Evolutionary conservation across 139 green algal genomes (phyloP).

Genomic region (Deuterostichococcus epilithicus): DNA sequence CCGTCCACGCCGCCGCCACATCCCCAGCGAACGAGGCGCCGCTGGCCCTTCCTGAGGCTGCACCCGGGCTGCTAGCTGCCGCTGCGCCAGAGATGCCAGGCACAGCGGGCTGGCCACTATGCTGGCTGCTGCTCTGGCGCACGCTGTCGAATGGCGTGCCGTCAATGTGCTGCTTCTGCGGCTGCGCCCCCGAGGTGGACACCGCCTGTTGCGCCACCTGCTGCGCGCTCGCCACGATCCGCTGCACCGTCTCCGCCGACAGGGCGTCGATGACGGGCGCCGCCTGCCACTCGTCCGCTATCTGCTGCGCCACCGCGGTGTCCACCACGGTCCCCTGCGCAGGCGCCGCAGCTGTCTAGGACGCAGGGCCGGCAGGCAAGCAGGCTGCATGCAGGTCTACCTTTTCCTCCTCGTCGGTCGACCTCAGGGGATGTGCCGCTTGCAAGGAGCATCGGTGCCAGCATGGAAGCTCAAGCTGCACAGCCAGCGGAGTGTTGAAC

Average conservation of each 20-base stretch:
- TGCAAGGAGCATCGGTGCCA: too few relatives aligned
- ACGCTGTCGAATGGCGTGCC: background rate
- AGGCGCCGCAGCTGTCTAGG: too few relatives aligned
- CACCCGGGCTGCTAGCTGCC: background rate
- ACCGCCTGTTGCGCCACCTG: background rate
- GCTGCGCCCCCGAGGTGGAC: background rate
- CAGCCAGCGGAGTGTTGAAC: too few relatives aligned
- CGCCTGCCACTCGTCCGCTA: background rate
- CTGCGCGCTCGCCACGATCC: background rate
- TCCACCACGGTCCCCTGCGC: background rate
- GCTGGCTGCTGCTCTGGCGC: too few relatives aligned
- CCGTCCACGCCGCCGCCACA: background rate
- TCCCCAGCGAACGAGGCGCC: background rate
- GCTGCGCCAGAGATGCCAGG: too few relatives aligned
- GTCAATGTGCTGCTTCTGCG: background rate
- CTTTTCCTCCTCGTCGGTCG: too few relatives aligned
- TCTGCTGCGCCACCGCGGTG: background rate
- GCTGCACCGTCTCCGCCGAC: background rate
- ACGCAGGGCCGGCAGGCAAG: too few relatives aligned
- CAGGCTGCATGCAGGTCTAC: too few relatives aligned
- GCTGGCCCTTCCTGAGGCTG: background rate
- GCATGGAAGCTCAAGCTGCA: too few relatives aligned
- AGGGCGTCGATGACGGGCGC: background rate
- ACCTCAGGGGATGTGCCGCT: too few relatives aligned
- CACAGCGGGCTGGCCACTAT: too few relatives aligned